Evolutionary conservation across 129 eudicot genomes (phyloP), one percentile per base, ranked within the genome.

Genomic region (Tagetes erecta): DNA sequence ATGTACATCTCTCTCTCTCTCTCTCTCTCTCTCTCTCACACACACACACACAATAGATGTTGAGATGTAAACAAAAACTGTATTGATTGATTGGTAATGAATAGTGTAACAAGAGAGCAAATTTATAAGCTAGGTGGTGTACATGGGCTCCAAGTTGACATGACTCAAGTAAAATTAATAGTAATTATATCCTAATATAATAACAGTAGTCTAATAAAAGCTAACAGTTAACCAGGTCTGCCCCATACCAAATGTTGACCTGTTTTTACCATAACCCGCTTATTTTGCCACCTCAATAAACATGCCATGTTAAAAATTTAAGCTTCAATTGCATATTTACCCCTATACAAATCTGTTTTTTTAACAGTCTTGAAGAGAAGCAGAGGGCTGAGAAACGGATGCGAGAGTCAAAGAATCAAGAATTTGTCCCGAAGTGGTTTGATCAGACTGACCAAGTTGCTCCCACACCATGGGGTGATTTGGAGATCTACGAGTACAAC

Each of bases 401-500:
- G 2, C 75, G 97, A 64, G 98, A 94, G 58, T 78, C 96, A 2
- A 88, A 91, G 74, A 86, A 87, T 11, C 81, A 84, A 8, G 53
- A 84, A 53, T 90, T 90, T 57, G 59, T 71, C 3, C 96, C 98
- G 12, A 88, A 79, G 79, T 94, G 98, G 98, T 94, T 94, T 68
- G 88, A 94, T 31, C 66, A 33, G 75, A 80, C 97, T 0, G 83
- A 79, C 56, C 96, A 94, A 78, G 56, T 82, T 64, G 80, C 91
- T 51, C 80, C 97, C 8, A 94, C 98, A 2, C 98, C 98, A 0
- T 94, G 98, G 98, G 98, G 97, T 8, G 98, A 94, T 3, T 73
- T 94, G 89, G 98, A 94, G 76, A 81, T 94, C 5, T 94, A 90
- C 5, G 85, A 82, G 33, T 90, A 70, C 78, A 94, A 94, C 40